Evolutionary conservation across 805 yeast species (phyloP), one percentile per base, ranked within the genome.

Genomic region (Candida rishiriensis): DNA sequence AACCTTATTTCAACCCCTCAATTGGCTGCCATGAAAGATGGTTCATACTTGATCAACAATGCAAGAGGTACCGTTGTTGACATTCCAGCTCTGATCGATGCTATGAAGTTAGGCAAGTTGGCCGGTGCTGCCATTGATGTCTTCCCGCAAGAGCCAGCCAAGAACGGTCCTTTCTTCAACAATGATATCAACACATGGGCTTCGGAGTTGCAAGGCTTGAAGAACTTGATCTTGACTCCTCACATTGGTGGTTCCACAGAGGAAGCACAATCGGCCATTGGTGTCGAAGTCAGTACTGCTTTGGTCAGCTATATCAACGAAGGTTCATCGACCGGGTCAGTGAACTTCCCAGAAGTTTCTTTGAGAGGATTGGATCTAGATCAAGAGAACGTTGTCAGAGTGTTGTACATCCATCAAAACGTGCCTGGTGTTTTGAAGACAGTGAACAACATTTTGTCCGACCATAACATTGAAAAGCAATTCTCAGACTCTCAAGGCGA

Each of bases 181-280:
- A 76, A 85, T 64, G 76, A 76, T 35, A 76, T 93, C 63, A 91
- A 91, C 70, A 56, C 71, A 35, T 93, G 96, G 90, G 78, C 86
- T 50, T 73, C 87, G 30, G 97, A 90, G 64, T 77, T 93, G 57
- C 76, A 81, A 55, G 71, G 85, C 10, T 76, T 89, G 64, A 81
- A 90, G 71, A 93, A 93, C 70, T 81, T 91, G 50, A 89, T 93
- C 53, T 76, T 93, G 60, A 84, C 98, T 43, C 99, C 99, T 30
- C 99, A 93, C 65, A 93, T 93, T 57, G 99, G 99, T 71, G 99
- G 99, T 55, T 89, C 97, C 41, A 93, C 99, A 39, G 98, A 91
- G 70, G 99, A 93, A 75, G 99, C 99, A 33, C 99, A 93, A 76
- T 78, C 87, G 44, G 96, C 98, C 34, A 93, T 93, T 62, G 99